Evolutionary conservation across 768 basidiomycete species (phyloP), one percentile per base, ranked within the genome.

Genomic region (Kwoniella europaea): DNA sequence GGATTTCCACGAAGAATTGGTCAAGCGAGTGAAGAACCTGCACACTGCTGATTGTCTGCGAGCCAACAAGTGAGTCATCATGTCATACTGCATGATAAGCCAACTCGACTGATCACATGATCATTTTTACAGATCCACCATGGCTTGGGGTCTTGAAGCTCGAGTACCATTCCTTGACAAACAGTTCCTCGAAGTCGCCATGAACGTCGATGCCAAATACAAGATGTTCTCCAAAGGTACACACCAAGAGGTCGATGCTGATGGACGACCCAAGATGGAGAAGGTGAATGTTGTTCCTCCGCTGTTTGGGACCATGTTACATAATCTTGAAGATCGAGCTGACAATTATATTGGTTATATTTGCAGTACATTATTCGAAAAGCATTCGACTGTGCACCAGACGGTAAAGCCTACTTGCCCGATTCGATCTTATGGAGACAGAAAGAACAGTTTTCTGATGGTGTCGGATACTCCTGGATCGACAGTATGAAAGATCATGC

Each of bases 121-220:
- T 35, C 35, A 35, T 7, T 35, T 35, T 35, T 0, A n/a, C 54
- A 59, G 72, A 92, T 97, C 95, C 29, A 98, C 97, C 9, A 98
- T 99, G 97, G 97, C 97, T 0, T 99, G 96, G 95, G 97, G 97
- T 72, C 89, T 99, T 58, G 97, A 99, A 83, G 94, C 94, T 2
- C 93, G 97, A 59, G 97, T 99, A 5, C 97, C 97, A 13, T 99
- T 99, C 90, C 89, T 99, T 66, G 97, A 99, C 87, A 96, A 94
- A 85, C 86, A 88, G 16, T 99, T 99, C 89, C 86, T 99, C 63
- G 94, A 98, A 65, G 91, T 91, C 22, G 88, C 94, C 1, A 93
- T 99, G 93, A 91, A 91, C 85, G 85, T 94, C 76, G 90, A 95
- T 74, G 88, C 97, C 2, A 88, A 90, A 78, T 88, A 91, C 69